Evolutionary conservation across 2,329 filamentous ascomycete genomes (phyloP), one percentile per base, ranked within the genome.

Genomic region (Fusarium mundagurra): DNA sequence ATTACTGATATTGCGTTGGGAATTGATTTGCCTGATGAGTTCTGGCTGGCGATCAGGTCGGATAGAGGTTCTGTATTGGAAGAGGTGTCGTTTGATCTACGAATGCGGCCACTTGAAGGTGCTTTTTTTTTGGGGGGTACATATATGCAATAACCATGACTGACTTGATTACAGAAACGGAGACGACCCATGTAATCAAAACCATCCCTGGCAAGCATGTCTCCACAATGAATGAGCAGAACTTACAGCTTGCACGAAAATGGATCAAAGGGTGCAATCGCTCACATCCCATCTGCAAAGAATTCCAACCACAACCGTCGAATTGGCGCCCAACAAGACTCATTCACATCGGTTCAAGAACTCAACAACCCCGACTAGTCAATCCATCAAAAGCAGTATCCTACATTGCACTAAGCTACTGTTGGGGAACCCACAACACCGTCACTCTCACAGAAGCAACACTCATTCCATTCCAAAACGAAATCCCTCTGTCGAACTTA

Each of bases 261-360:
- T 65, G 60, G 63, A 65, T 64, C 18, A 64, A 64, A 2, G 22
- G 61, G 2, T 65, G 63, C 1, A 13, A 16, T 11, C 33, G n/a
- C 5, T 64, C 45, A 29, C 63, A 65, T 33, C 33, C 47, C 3
- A 55, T n/a, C 5, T 65, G 63, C 20, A 64, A 55, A 27, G 22
- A 24, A 2, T 65, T 64, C 17, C 63, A 29, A 33, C n/a, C 33
- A 0, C 63, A 14, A 6, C 22, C 24, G 13, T 2, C 27, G 1
- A 41, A 34, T 13, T 65, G 63, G 63, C 45, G 33, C 18, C 63
- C 63, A 8, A 65, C 29, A 13, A 64, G 63, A 47, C 63, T 65
- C 9, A 13, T 65, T 2, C 5, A 65, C 22, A 4, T 65, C 0
- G 60, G 47, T 1, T 18, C 27, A 18, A 10, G 39, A 8, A 3